phyloP scores from a whole-genome alignment of 1,284 basidiomycete species.

The Puccinia brachypodii region DNA sequence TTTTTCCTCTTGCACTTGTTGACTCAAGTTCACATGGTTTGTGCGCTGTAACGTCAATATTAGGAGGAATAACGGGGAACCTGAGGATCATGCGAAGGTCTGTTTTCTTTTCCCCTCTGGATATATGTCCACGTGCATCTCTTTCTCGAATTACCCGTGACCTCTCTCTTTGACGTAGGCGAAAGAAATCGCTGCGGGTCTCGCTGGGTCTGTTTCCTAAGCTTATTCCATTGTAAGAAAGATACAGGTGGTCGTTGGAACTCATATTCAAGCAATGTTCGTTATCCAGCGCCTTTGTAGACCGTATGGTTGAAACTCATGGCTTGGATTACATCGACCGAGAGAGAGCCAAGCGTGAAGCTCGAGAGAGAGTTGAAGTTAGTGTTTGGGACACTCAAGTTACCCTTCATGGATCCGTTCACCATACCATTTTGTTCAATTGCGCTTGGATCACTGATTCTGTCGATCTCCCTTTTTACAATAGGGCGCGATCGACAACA shows the following conservation, averaged over 20 bases:
- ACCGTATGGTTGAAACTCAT: conserved; percentile 50
- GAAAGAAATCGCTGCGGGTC: conserved; percentile 44
- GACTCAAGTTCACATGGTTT: neutral
- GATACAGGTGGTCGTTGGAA: no score
- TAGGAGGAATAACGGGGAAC: conserved; percentile 42
- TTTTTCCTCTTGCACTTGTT: neutral
- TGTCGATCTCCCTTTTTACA: neutral
- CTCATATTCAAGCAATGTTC: neutral
- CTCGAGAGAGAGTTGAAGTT: conserved; percentile 22
- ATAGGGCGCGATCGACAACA: conserved; percentile 16
- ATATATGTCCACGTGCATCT: neutral
- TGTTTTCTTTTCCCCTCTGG: neutral
- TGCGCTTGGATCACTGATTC: neutral
- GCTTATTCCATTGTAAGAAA: neutral
- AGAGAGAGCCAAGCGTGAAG: conserved; percentile 39
- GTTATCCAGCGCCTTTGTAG: conserved; percentile 39
- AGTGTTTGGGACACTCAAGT: neutral
- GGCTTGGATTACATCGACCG: conserved; percentile 49
- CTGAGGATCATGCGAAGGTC: conserved; percentile 40
- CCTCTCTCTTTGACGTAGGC: conserved; percentile 1
- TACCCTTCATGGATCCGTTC: neutral
- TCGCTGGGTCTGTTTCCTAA: conserved; percentile 23
- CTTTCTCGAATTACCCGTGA: neutral
- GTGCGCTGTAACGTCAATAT: neutral
- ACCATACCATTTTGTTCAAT: neutral